A percentile compares a stretch with the other conserved stretches of the same genome.
Evolutionary conservation across 176 grass and related monocot species (phyloP).

Genomic region (sorghum (Sorghum bicolor)): DNA sequence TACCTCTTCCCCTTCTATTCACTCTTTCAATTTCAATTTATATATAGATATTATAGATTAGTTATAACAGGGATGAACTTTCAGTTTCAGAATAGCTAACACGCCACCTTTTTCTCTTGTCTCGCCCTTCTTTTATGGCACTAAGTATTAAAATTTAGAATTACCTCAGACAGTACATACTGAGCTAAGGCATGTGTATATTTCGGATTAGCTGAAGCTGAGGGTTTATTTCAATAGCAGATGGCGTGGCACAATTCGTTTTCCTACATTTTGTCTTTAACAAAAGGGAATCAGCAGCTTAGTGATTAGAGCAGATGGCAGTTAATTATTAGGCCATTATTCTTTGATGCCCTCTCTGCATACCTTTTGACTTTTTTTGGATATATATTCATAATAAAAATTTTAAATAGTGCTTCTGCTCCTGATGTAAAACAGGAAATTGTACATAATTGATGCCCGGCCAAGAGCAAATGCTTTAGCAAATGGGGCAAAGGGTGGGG

Average conservation of each 20-base stretch:
- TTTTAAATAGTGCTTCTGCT: conserved; percentile 10
- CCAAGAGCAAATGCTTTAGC: conserved; percentile 96
- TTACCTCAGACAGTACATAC: background rate
- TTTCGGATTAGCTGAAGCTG: background rate
- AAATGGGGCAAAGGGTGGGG: conserved; percentile 95
- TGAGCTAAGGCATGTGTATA: conserved; percentile 15
- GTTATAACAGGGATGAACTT: background rate
- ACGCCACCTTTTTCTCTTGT: background rate
- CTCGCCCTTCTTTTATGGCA: background rate
- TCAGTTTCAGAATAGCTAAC: background rate
- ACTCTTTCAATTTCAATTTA: background rate
- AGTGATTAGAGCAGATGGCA: background rate
- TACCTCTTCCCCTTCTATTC: background rate
- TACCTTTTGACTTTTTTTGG: background rate
- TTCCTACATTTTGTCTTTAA: conserved; percentile 15
- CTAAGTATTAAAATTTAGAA: background rate
- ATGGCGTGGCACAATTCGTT: background rate
- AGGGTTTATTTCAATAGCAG: background rate
- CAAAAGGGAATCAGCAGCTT: background rate
- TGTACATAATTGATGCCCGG: conserved; percentile 98
- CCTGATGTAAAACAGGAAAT: conserved; percentile 60
- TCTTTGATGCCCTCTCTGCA: background rate
- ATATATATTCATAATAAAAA: background rate
- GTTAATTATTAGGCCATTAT: background rate
- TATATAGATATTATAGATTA: conserved; percentile 27